phyloP scores from a whole-genome alignment of 768 basidiomycete genomes.

The Xerocomellus chrysenteron region DNA sequence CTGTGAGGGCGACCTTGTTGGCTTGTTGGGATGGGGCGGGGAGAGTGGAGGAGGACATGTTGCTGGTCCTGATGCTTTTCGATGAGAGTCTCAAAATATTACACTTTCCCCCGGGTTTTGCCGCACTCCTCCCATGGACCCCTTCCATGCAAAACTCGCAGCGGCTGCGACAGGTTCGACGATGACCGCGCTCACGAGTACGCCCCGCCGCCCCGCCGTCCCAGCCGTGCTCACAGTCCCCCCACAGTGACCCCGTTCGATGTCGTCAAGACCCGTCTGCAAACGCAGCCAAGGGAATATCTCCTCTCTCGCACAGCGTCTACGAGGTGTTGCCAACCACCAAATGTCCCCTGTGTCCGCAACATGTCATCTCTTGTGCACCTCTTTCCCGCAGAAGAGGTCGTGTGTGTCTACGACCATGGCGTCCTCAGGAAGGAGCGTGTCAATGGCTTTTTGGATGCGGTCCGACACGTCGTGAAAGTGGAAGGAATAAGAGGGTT shows the following conservation, averaged over 20 bases:
- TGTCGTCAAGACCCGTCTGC: conserved; percentile 93
- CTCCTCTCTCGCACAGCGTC: conserved; percentile 48
- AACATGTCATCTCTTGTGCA: conserved; percentile 75
- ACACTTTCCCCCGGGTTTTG: conserved; percentile 22
- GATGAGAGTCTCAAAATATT: not conserved
- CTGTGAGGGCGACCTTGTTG: conserved; percentile 72
- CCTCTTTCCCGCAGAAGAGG: conserved; percentile 53
- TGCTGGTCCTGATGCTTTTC: conserved; percentile 1
- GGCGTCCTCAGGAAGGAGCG: conserved; percentile 69
- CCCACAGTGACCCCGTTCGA: conserved; percentile 96
- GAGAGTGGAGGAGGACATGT: conserved; percentile 45
- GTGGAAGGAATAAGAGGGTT: conserved; percentile 82
- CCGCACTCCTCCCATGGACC: conserved; percentile 47
- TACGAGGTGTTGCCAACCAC: conserved; percentile 70
- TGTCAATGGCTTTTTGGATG: conserved; percentile 84
- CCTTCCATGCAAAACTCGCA: conserved; percentile 74
- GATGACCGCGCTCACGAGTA: conserved; percentile 81
- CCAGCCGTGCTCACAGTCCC: conserved; percentile 6
- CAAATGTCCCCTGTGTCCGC: conserved; percentile 54
- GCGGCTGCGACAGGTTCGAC: conserved; percentile 80
- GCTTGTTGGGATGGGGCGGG: conserved; percentile 71
- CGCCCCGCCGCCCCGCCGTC: conserved; percentile 22
- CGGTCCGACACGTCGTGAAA: conserved; percentile 73
- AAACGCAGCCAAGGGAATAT: conserved; percentile 74
- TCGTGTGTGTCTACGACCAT: conserved; percentile 80